phyloP scores from a whole-genome alignment of 768 basidiomycete species.

The Phylloporus scabripes region DNA sequence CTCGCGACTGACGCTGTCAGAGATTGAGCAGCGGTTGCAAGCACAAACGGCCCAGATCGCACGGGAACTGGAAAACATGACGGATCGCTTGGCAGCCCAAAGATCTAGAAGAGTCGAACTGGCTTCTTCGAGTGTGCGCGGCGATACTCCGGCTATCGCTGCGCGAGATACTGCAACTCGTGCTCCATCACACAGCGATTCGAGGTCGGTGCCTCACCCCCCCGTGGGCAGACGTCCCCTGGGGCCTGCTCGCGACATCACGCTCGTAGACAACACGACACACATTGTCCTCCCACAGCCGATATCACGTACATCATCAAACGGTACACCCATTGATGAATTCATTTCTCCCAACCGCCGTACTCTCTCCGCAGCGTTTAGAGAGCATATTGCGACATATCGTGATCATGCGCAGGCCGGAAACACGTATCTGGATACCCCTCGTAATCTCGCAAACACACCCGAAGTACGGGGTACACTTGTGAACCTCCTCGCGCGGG shows the following conservation, averaged over 20 bases:
- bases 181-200: slow-evolving; percentile 1
- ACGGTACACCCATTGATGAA: slow-evolving; percentile 18
- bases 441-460: slow-evolving; percentile 18
- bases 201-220: slow-evolving; percentile 3
- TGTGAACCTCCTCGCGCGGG: slow-evolving; percentile 21
- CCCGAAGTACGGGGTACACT: slow-evolving; percentile 22
- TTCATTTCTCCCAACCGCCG: slow-evolving; percentile 10
- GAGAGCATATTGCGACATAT: slow-evolving; percentile 16
- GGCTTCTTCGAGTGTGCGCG: slow-evolving; percentile 12
- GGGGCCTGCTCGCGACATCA: slow-evolving; percentile 14
- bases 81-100: slow-evolving; percentile 19
- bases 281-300: slow-evolving; percentile 17
- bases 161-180: background rate
- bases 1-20: slow-evolving; percentile 19
- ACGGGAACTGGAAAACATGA: slow-evolving; percentile 31
- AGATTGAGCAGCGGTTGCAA: slow-evolving; percentile 27
- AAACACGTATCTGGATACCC: slow-evolving; percentile 10
- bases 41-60: slow-evolving; percentile 28
- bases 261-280: slow-evolving; percentile 16
- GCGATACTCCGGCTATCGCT: slow-evolving; percentile 1
- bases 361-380: slow-evolving; percentile 18
- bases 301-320: slow-evolving; percentile 24
- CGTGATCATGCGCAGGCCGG: slow-evolving; percentile 11
- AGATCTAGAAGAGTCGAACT: slow-evolving; percentile 22
- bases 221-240: slow-evolving; percentile 11